Evolutionary conservation across 2,329 filamentous ascomycete species (phyloP).

Genomic region (Podosphaera leucotricha): DNA sequence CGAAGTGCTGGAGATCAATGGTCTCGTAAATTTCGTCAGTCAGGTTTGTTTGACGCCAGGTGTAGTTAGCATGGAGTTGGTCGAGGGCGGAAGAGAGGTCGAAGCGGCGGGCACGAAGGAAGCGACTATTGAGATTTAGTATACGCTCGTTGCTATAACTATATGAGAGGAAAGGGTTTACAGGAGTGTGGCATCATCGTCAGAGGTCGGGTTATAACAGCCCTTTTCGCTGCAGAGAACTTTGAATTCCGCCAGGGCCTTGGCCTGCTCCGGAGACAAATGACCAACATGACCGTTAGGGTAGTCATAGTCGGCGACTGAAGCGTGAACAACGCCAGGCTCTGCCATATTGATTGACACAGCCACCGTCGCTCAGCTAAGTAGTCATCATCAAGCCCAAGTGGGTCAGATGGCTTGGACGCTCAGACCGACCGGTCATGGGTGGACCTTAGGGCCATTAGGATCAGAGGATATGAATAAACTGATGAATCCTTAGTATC

Average conservation of each 20-base stretch:
- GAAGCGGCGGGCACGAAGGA: slow-evolving; percentile 66
- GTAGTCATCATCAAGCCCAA: too few species aligned
- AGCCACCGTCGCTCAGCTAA: neutral
- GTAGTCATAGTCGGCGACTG: slow-evolving; percentile 26
- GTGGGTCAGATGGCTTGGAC: too few species aligned
- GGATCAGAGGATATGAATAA: too few species aligned
- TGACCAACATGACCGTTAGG: slow-evolving; percentile 63
- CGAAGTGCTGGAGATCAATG: slow-evolving; percentile 67
- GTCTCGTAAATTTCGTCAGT: slow-evolving; percentile 62
- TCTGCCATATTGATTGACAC: slow-evolving; percentile 13
- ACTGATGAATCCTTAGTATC: too few species aligned
- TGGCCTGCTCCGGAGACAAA: slow-evolving; percentile 43
- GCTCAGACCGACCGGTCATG: too few species aligned
- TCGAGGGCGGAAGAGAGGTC: slow-evolving; percentile 49
- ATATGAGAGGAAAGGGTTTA: slow-evolving; percentile 19
- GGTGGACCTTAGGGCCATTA: too few species aligned
- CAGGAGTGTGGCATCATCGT: slow-evolving; percentile 53
- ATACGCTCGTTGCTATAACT: too few species aligned
- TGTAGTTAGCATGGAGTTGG: slow-evolving; percentile 74
- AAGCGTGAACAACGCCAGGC: slow-evolving; percentile 14
- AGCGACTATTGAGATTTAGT: slow-evolving; percentile 36
- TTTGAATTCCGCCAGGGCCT: slow-evolving; percentile 51
- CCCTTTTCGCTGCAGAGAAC: slow-evolving; percentile 36
- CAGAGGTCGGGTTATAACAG: slow-evolving; percentile 32
- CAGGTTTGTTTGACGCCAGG: slow-evolving; percentile 62